These are phyloP conservation scores for Aphanomyces cochlioides DNA, from an alignment of 352 stramenopile species.

Conservation along the genomic window DNA sequence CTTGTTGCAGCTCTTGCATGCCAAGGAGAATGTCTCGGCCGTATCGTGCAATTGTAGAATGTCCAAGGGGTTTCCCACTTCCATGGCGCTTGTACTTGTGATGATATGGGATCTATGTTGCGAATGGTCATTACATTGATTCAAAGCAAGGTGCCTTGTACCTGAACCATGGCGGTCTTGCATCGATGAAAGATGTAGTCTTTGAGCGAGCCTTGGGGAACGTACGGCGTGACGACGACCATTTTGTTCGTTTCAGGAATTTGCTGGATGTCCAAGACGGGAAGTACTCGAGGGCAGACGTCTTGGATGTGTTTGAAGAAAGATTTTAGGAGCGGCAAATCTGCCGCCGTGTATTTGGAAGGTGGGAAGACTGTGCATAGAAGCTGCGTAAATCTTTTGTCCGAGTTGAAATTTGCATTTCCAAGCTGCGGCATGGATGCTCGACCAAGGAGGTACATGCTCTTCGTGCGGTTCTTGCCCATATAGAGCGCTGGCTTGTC, in stretches of 20 bases:
- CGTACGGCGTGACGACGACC: slow-evolving; percentile 5
- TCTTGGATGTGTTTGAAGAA: slow-evolving; percentile 6
- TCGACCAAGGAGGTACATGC: slow-evolving; percentile 21
- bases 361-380: slow-evolving; percentile 9
- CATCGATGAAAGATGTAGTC: slow-evolving; percentile 24
- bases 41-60: slow-evolving; percentile 8
- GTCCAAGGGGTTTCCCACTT: not conserved
- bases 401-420: not conserved
- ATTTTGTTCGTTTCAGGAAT: not conserved
- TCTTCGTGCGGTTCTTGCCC: slow-evolving; percentile 17
- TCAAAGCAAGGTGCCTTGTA: not conserved
- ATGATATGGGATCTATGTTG: slow-evolving; percentile 17
- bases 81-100: slow-evolving; percentile 19
- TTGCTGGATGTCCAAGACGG: slow-evolving; percentile 7
- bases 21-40: slow-evolving; percentile 25
- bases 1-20: slow-evolving; percentile 16
- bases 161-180: slow-evolving; percentile 14
- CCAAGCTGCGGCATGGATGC: not conserved
- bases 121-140: not conserved
- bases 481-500: slow-evolving; percentile 25
- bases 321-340: not conserved
- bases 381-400: not conserved
- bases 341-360: not conserved
- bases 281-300: slow-evolving; percentile 5
- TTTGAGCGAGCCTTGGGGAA: slow-evolving; percentile 24